Percentiles rank a stretch among this genome's conserved stretches.
These are phyloP conservation scores for Collybia sordida DNA, from an alignment of 768 basidiomycete species.

Conservation along the genomic window DNA sequence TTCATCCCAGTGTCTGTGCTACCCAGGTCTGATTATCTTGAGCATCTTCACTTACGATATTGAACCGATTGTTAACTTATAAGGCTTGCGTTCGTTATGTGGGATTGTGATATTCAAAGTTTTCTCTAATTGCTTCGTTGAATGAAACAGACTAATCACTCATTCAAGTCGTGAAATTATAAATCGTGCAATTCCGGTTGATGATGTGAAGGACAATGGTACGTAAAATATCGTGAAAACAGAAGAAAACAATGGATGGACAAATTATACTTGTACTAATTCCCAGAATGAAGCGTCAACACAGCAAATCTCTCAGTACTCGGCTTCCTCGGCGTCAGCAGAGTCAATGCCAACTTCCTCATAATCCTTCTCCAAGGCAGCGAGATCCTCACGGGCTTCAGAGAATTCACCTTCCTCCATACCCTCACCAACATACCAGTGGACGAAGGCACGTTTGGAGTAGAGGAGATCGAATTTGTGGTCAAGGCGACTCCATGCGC, in stretches of 20 bases:
- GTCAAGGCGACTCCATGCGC: slow-evolving; percentile 91
- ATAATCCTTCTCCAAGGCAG: slow-evolving; percentile 98
- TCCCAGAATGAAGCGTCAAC: slow-evolving; percentile 5
- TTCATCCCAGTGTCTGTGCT: no score
- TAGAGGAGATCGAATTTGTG: slow-evolving; percentile 99
- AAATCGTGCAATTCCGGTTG: slow-evolving; percentile 15
- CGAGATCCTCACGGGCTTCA: slow-evolving; percentile 97
- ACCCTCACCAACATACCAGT: slow-evolving; percentile 98
- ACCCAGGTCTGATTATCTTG: no score
- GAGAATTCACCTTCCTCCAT: slow-evolving; percentile 99
- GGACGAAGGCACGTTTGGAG: slow-evolving; percentile 93
- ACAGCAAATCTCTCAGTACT: slow-evolving; percentile 39
- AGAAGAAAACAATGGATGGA: slow-evolving; percentile 10
- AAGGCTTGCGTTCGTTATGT: no score
- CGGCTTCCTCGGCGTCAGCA: slow-evolving; percentile 50
- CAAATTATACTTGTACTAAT: slow-evolving; percentile 21
- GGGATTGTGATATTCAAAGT: no score
- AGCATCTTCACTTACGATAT: no score
- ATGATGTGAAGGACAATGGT: slow-evolving; percentile 15
- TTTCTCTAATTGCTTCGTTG: no score
- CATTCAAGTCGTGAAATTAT: neutral
- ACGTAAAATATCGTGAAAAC: slow-evolving; percentile 17
- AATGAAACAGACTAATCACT: no score
- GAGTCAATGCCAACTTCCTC: slow-evolving; percentile 73
- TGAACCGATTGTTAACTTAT: no score